Base-by-base conservation (phyloP, 805 yeast species). In the Candida corydali region DNA sequence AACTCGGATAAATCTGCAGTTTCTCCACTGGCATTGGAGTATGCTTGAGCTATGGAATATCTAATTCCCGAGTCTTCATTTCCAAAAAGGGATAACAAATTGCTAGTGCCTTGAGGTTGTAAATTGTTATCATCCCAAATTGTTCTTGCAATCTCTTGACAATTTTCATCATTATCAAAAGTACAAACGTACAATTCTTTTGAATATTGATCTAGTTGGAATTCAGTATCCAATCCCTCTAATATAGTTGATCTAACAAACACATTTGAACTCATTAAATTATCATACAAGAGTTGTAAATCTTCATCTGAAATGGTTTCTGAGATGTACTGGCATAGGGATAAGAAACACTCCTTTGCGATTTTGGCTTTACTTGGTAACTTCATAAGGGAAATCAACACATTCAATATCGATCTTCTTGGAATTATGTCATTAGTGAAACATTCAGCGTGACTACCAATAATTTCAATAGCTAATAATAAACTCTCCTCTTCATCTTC, bases 401-500 rank as follows among this genome's bases (percentile, higher is more conserved):
- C 78, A 8, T 60, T 60, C 40, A 91, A 61, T 25, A 87, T 75
- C 4, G 75, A 71, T 4, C 69, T 61, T 52, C 97, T 76, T 14
- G 95, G 94, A 39, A 86, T 77, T 1, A 75, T 57, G 0, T 70
- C 69, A 50, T 82, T 80, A 45, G 73, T 78, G 52, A 93, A 82
- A 10, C 69, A 71, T 45, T 79, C 88, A 16, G 81, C 73, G 50
- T 84, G 89, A 2, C 73, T 72, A 27, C 79, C 69, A 38, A 91
- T 66, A 27, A 88, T 78, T 50, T 86, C 94, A 48, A 89, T 59
- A 0, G 91, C 83, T 39, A 91, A 63, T 34, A 84, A 58, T 34
- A 88, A 64, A 49, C 86, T 91, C 54, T 88, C 97, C 57, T 89
- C 96, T 52, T 84, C 88, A n/a, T 80, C 80, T 47, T 80, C 86